Percentiles rank a stretch among this genome's conserved stretches.
Evolutionary conservation across 1,284 basidiomycete species (phyloP).

Genomic region (Dichomitus squalens): DNA sequence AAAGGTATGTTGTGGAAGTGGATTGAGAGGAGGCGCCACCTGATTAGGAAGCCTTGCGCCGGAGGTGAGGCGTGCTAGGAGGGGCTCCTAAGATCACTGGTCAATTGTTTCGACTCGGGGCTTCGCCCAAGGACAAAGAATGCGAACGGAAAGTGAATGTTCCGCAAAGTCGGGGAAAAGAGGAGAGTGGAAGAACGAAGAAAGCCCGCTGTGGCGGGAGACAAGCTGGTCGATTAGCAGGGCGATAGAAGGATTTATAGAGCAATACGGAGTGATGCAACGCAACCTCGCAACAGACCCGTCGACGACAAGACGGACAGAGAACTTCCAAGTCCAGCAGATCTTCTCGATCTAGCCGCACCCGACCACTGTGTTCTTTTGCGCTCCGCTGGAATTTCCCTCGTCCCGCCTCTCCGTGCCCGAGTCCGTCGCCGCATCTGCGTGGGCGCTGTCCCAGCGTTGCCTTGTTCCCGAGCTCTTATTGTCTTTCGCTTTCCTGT

Average conservation of each 20-base stretch:
- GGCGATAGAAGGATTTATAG: slow-evolving; percentile 18
- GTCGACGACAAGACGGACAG: slow-evolving; percentile 1
- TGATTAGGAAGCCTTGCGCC: slow-evolving; percentile 25
- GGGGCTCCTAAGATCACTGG: slow-evolving; percentile 17
- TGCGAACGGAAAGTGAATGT: slow-evolving; percentile 15
- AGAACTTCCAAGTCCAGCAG: not conserved
- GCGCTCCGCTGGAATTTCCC: slow-evolving; percentile 20
- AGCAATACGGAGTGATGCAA: slow-evolving; percentile 6
- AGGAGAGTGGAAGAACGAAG: slow-evolving; percentile 14
- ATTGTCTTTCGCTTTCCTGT: slow-evolving; percentile 30
- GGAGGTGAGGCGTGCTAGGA: slow-evolving; percentile 21
- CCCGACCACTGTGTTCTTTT: slow-evolving; percentile 4
- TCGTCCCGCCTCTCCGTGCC: slow-evolving; percentile 3
- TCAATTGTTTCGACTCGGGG: slow-evolving; percentile 26
- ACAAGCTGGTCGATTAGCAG: slow-evolving; percentile 8
- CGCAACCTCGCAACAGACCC: slow-evolving; percentile 20
- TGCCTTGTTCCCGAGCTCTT: slow-evolving; percentile 24
- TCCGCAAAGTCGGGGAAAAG: slow-evolving; percentile 11
- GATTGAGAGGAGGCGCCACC: slow-evolving; percentile 17
- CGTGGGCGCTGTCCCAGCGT: slow-evolving; percentile 20
- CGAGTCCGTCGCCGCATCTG: slow-evolving; percentile 1
- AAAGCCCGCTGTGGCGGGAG: slow-evolving; percentile 7
- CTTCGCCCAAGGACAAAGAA: slow-evolving; percentile 22
- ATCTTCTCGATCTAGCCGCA: not conserved
- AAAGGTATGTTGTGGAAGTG: slow-evolving; percentile 19